Evolutionary conservation across 257 asterid genomes (phyloP).

Genomic region (Fraxinus excelsior): DNA sequence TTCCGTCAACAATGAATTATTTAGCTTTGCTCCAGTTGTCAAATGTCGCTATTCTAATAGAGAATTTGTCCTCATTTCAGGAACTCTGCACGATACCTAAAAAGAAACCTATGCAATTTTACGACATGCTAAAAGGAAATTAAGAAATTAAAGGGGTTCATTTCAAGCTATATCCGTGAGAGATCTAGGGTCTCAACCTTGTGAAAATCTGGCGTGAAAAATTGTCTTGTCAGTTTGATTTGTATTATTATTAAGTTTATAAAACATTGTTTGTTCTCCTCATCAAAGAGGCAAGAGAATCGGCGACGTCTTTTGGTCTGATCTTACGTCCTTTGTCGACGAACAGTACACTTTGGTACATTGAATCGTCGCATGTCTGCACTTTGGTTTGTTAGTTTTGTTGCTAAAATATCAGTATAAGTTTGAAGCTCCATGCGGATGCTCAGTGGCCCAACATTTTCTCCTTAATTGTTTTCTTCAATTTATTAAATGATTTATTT

Average conservation of each 20-base stretch:
- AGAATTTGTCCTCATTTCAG: constrained; percentile 41
- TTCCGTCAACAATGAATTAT: not conserved
- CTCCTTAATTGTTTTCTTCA: not conserved
- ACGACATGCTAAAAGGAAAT: constrained; percentile 71
- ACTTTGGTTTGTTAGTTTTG: not conserved
- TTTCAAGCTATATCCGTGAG: not conserved
- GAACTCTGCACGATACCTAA: constrained; percentile 62
- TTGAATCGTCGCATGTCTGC: not conserved
- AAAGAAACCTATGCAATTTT: constrained; percentile 78
- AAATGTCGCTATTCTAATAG: not conserved
- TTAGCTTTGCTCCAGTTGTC: not conserved
- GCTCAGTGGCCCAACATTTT: not conserved
- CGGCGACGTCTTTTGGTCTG: not conserved
- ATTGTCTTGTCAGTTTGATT: not conserved
- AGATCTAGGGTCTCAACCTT: constrained; percentile 3
- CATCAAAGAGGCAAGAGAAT: not conserved
- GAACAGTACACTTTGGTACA: not conserved
- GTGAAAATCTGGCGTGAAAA: not conserved
- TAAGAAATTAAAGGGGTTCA: constrained; percentile 23
- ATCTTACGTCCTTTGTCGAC: not conserved
- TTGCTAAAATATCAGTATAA: not conserved
- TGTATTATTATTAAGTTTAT: not conserved
- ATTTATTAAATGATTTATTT: no score
- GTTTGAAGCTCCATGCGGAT: not conserved
- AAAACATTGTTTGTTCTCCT: not conserved